phyloP scores from a whole-genome alignment of 306 rosid genomes.

The Pachyrhizus erosus region DNA sequence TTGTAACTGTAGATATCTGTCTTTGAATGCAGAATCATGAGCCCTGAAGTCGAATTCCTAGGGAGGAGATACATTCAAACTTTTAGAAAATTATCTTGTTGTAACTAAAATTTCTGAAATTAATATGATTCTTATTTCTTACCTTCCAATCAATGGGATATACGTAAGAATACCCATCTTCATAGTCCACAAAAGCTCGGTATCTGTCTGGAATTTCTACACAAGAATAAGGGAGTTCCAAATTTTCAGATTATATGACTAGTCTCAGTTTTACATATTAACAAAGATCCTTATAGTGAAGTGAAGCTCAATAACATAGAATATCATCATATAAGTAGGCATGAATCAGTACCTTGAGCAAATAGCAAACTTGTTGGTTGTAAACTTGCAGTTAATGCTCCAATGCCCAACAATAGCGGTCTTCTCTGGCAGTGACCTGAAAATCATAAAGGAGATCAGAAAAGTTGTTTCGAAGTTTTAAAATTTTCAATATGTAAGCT shows the following conservation, averaged over 20 bases:
- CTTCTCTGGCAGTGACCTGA: slow-evolving; percentile 77
- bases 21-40: slow-evolving; percentile 98
- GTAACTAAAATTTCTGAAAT: slow-evolving; percentile 1
- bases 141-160: slow-evolving; percentile 98
- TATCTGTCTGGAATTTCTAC: slow-evolving; percentile 75
- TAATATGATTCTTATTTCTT: slow-evolving; percentile 49
- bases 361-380: slow-evolving; percentile 58
- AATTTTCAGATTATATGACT: background rate
- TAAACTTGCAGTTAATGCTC: slow-evolving; percentile 69
- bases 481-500: too few species aligned
- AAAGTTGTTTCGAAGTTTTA: background rate
- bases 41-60: slow-evolving; percentile 95
- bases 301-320: background rate
- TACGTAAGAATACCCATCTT: slow-evolving; percentile 85
- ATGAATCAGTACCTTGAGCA: slow-evolving; percentile 83
- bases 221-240: slow-evolving; percentile 11
- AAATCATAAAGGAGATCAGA: slow-evolving; percentile 20
- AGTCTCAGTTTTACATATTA: background rate
- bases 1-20: slow-evolving; percentile 75
- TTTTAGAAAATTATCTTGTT: background rate
- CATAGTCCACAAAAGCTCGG: slow-evolving; percentile 74
- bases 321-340: background rate
- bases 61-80: slow-evolving; percentile 26
- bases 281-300: background rate
- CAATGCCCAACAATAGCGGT: slow-evolving; percentile 74